These are phyloP conservation scores for Circinella minor DNA, from an alignment of 371 early-diverging fungal genomes.

Conservation along the genomic window DNA sequence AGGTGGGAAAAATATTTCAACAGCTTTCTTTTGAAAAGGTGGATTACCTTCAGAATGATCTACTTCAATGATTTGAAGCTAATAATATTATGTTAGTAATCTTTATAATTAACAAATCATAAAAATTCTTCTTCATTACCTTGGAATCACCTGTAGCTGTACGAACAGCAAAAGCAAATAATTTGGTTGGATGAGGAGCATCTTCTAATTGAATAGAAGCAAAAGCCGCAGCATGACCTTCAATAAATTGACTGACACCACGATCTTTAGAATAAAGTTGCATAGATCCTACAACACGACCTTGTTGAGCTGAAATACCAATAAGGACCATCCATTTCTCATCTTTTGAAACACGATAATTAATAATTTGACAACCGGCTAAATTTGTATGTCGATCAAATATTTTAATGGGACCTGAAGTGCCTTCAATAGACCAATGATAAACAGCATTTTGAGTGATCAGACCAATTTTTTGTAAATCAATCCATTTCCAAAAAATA, in stretches of 20 bases:
- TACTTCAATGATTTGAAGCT: constrained; percentile 96
- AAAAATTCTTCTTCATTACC: too few relatives aligned
- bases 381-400: constrained; percentile 92
- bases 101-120: background rate
- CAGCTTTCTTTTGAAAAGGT: constrained; percentile 86
- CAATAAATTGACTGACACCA: constrained; percentile 92
- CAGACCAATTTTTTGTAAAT: constrained; percentile 85
- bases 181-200: constrained; percentile 75
- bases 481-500: constrained; percentile 97
- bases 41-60: constrained; percentile 95
- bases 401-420: constrained; percentile 82
- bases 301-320: constrained; percentile 91
- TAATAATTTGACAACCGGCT: constrained; percentile 91
- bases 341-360: constrained; percentile 87
- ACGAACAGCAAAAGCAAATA: constrained; percentile 94
- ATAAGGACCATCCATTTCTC: constrained; percentile 94
- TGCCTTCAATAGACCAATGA: constrained; percentile 97
- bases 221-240: constrained; percentile 97
- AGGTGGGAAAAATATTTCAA: constrained; percentile 95
- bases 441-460: constrained; percentile 90
- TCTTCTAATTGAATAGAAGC: constrained; percentile 88
- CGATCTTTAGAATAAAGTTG: constrained; percentile 94
- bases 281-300: constrained; percentile 94
- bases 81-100: background rate
- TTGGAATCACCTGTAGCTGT: constrained; percentile 77